phyloP scores from a whole-genome alignment of 2,329 filamentous ascomycete genomes.

The Sclerotinia spermophila region DNA sequence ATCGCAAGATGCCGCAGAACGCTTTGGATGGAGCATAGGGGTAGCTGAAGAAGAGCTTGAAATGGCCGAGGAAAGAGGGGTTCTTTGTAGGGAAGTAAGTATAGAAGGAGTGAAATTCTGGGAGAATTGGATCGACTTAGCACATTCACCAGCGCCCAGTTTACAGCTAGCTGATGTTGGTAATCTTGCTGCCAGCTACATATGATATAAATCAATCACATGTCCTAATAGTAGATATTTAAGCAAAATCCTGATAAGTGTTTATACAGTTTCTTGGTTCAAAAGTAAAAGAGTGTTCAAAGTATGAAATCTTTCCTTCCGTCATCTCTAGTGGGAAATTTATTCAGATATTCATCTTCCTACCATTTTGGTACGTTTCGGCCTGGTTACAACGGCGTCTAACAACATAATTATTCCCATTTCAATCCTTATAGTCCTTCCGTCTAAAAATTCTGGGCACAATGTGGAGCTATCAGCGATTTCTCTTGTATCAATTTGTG shows the following conservation, averaged over 20 bases:
- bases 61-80: constrained; percentile 91
- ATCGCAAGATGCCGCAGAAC: constrained; percentile 81
- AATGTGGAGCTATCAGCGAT: not conserved
- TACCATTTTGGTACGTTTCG: too few species aligned
- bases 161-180: constrained; percentile 16
- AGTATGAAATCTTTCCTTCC: not conserved
- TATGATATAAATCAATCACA: constrained; percentile 3
- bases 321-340: not conserved
- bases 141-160: constrained; percentile 13
- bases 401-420: too few species aligned
- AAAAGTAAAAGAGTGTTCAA: not conserved
- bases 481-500: not conserved
- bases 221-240: not conserved
- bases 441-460: not conserved
- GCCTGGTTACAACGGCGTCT: too few species aligned
- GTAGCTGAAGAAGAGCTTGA: constrained; percentile 93
- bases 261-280: not conserved
- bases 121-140: constrained; percentile 60
- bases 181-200: constrained; percentile 11
- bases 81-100: constrained; percentile 84
- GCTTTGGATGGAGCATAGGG: constrained; percentile 95
- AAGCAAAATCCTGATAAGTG: not conserved
- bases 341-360: not conserved
- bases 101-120: constrained; percentile 91
- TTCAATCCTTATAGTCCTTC: too few species aligned